Evolutionary conservation across 164 flowering plant species (phyloP).

Genomic region (Magnolia changhungtana): DNA sequence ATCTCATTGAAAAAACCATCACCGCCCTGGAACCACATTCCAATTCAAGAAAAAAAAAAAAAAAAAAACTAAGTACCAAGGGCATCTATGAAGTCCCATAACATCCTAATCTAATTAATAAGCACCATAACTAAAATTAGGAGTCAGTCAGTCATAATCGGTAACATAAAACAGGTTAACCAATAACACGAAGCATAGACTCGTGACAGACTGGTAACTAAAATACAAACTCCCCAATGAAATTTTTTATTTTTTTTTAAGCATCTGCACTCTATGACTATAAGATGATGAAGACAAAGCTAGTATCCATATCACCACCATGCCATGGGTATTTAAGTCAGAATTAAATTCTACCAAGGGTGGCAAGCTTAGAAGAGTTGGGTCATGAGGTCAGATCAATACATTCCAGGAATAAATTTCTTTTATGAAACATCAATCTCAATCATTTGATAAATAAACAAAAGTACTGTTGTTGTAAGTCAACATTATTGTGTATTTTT

Average conservation of each 20-base stretch:
- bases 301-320: not conserved
- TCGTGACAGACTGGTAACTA: not conserved
- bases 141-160: no score
- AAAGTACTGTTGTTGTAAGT: not conserved
- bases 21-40: slow-evolving; percentile 66
- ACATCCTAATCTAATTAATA: not conserved
- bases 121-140: not conserved
- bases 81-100: not conserved
- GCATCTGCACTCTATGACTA: not conserved
- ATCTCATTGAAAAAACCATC: slow-evolving; percentile 97
- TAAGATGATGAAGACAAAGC: not conserved
- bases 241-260: no score
- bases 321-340: not conserved
- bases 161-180: no score
- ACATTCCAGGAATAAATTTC: no score
- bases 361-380: not conserved
- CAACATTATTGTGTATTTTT: not conserved
- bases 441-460: not conserved
- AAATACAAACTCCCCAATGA: not conserved
- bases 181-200: not conserved
- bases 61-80: not conserved
- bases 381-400: no score
- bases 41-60: no score
- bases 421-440: not conserved
- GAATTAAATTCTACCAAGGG: not conserved